Conservation (phyloP, 192 early-diverging fungal species). For the Obelidium mucronatum region DNA sequence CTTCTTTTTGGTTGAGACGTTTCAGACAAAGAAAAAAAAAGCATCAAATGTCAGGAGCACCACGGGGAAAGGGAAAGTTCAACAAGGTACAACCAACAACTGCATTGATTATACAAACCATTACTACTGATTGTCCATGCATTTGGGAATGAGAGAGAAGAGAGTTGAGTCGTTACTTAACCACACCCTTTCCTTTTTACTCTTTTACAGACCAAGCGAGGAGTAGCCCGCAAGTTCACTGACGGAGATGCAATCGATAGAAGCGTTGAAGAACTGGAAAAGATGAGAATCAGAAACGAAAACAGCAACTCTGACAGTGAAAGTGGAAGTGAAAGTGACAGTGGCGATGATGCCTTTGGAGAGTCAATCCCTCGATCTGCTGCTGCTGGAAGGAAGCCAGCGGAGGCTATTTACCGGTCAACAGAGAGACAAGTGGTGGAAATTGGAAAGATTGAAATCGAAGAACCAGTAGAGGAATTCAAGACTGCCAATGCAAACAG, state of each 20-base stretch:
- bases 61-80: conserved; percentile 11
- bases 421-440: conserved; percentile 6
- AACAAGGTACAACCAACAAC: conserved; percentile 24
- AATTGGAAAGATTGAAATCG: conserved; percentile 18
- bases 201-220: conserved; percentile 22
- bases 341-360: neutral
- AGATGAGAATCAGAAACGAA: neutral
- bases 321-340: neutral
- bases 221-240: conserved; percentile 24
- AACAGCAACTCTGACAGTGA: conserved; percentile 1
- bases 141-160: too few relatives aligned
- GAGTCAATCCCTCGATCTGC: neutral
- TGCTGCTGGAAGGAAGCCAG: neutral
- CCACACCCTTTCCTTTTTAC: neutral
- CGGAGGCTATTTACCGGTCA: neutral
- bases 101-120: too few relatives aligned
- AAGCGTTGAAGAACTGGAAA: neutral
- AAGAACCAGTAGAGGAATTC: conserved; percentile 29
- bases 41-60: neutral
- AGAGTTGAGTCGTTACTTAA: neutral
- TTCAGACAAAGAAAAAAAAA: neutral
- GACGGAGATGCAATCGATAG: neutral
- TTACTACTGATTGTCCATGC: neutral
- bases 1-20: too few relatives aligned
- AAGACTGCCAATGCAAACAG: conserved; percentile 52